phyloP scores from a whole-genome alignment of 345 rosid genomes.

The Lepidium aucheri region DNA sequence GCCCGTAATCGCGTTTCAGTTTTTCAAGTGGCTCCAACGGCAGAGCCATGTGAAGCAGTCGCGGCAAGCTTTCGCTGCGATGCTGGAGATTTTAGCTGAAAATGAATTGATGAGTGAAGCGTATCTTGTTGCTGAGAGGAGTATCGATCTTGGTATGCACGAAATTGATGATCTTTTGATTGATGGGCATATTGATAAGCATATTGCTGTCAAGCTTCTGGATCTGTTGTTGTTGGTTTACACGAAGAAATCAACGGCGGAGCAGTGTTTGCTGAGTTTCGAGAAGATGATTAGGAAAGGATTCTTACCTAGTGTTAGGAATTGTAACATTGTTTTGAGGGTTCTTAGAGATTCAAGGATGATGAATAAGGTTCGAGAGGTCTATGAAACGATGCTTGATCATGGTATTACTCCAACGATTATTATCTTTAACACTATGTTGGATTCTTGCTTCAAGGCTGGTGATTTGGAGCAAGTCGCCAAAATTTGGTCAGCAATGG shows the following conservation, averaged over 20 bases:
- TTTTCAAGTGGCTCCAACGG: conserved; percentile 49
- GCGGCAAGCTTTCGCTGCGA: conserved; percentile 27
- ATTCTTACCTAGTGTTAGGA: conserved; percentile 50
- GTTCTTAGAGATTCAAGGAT: conserved; percentile 42
- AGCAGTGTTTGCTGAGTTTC: conserved; percentile 41
- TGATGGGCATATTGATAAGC: conserved; percentile 19
- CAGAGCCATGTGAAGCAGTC: conserved; percentile 45
- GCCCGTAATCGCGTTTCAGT: conserved; percentile 46
- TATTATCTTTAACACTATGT: conserved; percentile 49
- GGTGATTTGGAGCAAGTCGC: conserved; percentile 45
- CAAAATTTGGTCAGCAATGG: conserved; percentile 43
- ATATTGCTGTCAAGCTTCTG: conserved; percentile 34
- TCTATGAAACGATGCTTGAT: conserved; percentile 42
- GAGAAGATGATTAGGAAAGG: conserved; percentile 49
- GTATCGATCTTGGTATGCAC: conserved; percentile 35
- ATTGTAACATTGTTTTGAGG: conserved; percentile 56
- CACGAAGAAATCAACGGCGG: conserved; percentile 42
- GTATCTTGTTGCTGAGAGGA: conserved; percentile 44
- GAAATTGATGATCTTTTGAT: conserved; percentile 50
- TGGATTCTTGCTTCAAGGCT: conserved; percentile 51
- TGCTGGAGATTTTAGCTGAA: conserved; percentile 56
- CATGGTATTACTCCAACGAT: conserved; percentile 46
- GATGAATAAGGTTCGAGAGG: conserved; percentile 27
- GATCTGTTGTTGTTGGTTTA: conserved; percentile 54
- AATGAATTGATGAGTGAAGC: conserved; percentile 40